A percentile compares a stretch with the other conserved stretches of the same genome.
These are phyloP conservation scores for Lizonia empirigonia DNA, from an alignment of 2,329 filamentous ascomycete genomes.

Conservation along the genomic window DNA sequence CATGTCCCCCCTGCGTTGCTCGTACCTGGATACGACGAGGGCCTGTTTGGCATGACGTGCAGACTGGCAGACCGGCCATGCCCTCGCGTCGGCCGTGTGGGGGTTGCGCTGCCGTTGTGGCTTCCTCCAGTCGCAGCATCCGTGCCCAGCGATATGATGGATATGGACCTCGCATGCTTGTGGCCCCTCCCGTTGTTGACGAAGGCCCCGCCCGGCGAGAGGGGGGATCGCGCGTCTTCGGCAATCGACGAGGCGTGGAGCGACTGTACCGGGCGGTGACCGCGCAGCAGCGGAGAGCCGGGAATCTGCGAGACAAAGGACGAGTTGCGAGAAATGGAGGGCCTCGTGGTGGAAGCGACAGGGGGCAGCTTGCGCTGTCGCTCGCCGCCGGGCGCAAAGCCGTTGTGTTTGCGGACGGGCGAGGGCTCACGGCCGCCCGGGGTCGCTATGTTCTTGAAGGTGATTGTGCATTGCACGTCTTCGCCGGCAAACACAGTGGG, in stretches of 20 bases:
- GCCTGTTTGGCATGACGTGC: constrained; percentile 66
- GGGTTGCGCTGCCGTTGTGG: constrained; percentile 31
- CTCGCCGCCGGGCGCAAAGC: constrained; percentile 43
- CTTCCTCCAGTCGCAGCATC: constrained; percentile 45
- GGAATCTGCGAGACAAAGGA: constrained; percentile 39
- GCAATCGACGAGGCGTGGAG: constrained; percentile 53
- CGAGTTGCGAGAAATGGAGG: constrained; percentile 45
- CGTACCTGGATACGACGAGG: constrained; percentile 43
- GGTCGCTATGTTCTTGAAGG: constrained; percentile 81
- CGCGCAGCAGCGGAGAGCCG: constrained; percentile 50
- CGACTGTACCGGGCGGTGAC: constrained; percentile 72
- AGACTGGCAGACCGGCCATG: constrained; percentile 82
- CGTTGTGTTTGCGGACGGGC: constrained; percentile 42
- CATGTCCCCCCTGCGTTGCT: background rate
- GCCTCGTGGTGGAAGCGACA: constrained; percentile 44
- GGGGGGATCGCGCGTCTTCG: constrained; percentile 35
- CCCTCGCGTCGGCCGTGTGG: constrained; percentile 61
- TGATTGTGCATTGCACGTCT: constrained; percentile 93
- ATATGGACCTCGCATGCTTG: constrained; percentile 55
- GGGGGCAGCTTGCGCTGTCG: constrained; percentile 49
- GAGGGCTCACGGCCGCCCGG: constrained; percentile 50
- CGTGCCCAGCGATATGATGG: constrained; percentile 57
- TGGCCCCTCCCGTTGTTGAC: constrained; percentile 34
- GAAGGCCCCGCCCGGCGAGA: constrained; percentile 26
- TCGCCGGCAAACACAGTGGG: constrained; percentile 96